Base-by-base conservation (phyloP, 1,284 basidiomycete species). In the Fomitiporia mediterranea region DNA sequence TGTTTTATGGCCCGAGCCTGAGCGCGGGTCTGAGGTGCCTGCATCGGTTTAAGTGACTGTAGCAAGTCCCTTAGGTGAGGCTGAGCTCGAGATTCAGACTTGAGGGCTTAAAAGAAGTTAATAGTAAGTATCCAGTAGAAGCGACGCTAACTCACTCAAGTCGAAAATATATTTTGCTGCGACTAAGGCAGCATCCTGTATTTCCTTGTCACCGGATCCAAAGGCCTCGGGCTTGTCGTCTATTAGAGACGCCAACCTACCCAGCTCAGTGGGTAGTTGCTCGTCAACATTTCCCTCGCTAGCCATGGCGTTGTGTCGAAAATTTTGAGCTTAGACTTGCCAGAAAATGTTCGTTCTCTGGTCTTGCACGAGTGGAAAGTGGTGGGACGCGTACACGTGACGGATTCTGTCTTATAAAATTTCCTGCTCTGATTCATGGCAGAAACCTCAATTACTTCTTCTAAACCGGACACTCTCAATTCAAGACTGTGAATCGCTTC, bases 101-200 rank as follows among this genome's bases (percentile, higher is more conserved):
- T 68, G 34, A 89, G 66, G 38, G 85, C 85, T 89, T 43, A 57
- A 51, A 60, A 46, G 23, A 6, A 17, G 37, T 13, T n/a, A 40
- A 8, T 8, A 43, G 34, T 39, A 23, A 4, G 4, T 17, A 25
- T 17, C 30, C 49, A 38, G 27, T n/a, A 38, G n/a, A 28, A 19
- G 17, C 35, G 37, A 53, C 25, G 17, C 8, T n/a, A 9, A 53
- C 43, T 35, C 65, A 93, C 92, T 87, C 34, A 88, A 72, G 68
- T 94, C 88, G 63, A 94, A 95, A 23, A 92, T 72, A 65, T 80
- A 83, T 73, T 92, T 91, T 30, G 86, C 73, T 9, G 86, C 90
- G 52, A 73, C 66, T 43, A 94, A 72, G 17, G 91, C 86, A 54
- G 81, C 77, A 47, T 71, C 65, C 21, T 80, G 77, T 32, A 92